Conservation (phyloP, 129 eudicot species). For the Escallonia rubra region DNA sequence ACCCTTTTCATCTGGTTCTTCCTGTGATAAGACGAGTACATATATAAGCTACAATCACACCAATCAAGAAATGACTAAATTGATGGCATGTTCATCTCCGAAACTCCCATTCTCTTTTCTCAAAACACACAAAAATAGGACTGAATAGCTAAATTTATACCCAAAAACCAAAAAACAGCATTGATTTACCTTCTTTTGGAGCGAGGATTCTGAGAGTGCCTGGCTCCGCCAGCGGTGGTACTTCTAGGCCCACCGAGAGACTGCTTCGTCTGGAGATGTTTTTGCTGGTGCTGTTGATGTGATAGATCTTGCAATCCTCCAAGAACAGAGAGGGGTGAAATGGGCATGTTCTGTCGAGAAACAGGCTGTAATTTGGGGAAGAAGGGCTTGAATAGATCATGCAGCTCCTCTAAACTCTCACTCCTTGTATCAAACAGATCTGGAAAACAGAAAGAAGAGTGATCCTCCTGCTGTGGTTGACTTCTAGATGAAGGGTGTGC, state of each 20-base stretch:
- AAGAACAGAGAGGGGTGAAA: conserved; percentile 63
- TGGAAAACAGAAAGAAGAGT: conserved; percentile 22
- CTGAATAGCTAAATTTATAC: conserved; percentile 8
- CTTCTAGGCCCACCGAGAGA: conserved; percentile 33
- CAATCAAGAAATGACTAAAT: neutral
- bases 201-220: conserved; percentile 44
- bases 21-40: conserved; percentile 31
- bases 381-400: conserved; percentile 55
- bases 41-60: conserved; percentile 1
- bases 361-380: conserved; percentile 24
- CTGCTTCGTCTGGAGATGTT: conserved; percentile 34
- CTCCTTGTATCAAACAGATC: conserved; percentile 57
- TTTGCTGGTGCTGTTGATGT: conserved; percentile 16
- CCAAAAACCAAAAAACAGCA: conserved; percentile 11
- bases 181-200: conserved; percentile 70
- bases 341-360: conserved; percentile 29
- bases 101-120: neutral
- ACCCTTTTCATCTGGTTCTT: conserved; percentile 73
- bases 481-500: neutral
- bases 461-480: conserved; percentile 22
- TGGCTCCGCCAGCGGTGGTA: conserved; percentile 15
- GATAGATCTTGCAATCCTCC: conserved; percentile 52
- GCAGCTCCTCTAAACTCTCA: conserved; percentile 41
- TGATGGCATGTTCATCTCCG: too few relatives aligned
- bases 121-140: neutral